phyloP scores from a whole-genome alignment of 2,329 filamentous ascomycete species.

The Fusarium heterosporum region DNA sequence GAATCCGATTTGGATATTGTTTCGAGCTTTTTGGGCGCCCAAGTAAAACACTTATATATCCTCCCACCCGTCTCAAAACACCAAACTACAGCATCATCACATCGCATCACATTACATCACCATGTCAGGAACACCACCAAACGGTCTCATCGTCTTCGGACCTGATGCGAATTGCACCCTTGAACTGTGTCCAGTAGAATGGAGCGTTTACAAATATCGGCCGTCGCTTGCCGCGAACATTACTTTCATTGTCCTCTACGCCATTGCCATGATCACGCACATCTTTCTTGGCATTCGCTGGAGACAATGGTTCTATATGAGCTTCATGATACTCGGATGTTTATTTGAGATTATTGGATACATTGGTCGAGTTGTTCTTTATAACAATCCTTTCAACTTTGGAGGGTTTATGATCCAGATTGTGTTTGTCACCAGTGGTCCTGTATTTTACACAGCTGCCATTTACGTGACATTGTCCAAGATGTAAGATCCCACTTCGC shows the following conservation, averaged over 20 bases:
- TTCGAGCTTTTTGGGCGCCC: background rate
- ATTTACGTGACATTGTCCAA: conserved; percentile 71
- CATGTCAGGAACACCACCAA: conserved; percentile 30
- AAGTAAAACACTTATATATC: background rate
- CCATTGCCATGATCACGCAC: conserved; percentile 60
- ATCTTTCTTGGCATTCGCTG: conserved; percentile 55
- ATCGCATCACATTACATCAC: background rate
- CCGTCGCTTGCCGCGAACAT: conserved; percentile 58
- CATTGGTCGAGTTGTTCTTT: conserved; percentile 66
- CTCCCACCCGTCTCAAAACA: background rate
- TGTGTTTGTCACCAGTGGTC: conserved; percentile 56
- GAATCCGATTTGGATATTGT: background rate
- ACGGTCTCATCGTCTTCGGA: conserved; percentile 54
- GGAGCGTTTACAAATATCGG: conserved; percentile 60
- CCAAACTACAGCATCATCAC: background rate
- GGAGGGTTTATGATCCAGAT: conserved; percentile 73
- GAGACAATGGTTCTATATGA: conserved; percentile 58
- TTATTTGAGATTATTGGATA: conserved; percentile 72
- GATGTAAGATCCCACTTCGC: conserved; percentile 42
- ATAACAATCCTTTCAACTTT: conserved; percentile 68
- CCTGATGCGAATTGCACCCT: conserved; percentile 63
- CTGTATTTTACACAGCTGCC: conserved; percentile 64
- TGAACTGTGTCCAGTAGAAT: conserved; percentile 58
- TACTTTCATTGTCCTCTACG: conserved; percentile 58
- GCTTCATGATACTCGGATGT: conserved; percentile 65